Evolutionary conservation across 2,329 filamentous ascomycete genomes (phyloP), one percentile per base, ranked within the genome.

Genomic region (Gnomoniopsis sp.): DNA sequence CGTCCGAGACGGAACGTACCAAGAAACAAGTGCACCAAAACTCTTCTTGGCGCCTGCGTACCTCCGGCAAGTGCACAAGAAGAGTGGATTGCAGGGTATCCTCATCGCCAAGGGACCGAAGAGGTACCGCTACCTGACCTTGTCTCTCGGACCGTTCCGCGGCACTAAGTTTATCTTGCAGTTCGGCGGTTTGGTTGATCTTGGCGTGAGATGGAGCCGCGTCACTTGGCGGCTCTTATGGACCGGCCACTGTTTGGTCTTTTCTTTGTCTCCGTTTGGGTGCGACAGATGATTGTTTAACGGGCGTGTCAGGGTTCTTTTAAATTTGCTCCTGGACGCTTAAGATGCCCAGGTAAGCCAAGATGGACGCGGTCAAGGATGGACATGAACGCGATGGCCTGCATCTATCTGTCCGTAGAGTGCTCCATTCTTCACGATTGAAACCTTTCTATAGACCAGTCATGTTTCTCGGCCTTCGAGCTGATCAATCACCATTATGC

Each of bases 81-180:
- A 41, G 36, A 11, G 36, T 41, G 36, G 36, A 41, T 11, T 41
- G 36, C 17, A 8, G 6, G 12, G 36, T n/a, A 41, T 41, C 36
- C 7, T 41, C 36, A 41, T 41, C 36, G 36, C 36, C 36, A 41
- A 41, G 36, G 12, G 7, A 41, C 12, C 17, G 12, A 41, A 41
- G 4, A 43, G 33, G 53, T 34, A 55, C 44, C 30, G 53, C 38
- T 46, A 21, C 49, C 26, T 49, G 44, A 41, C n/a, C 38, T 41
- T 49, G 53, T 55, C 46, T 55, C 53, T 30, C 26, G 53, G 53
- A 55, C 53, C 53, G 53, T 47, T 30, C 53, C 53, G 53, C 53
- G 48, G 23, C 30, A 55, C 53, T 47, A 49, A 44, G 8, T 30
- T 8, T 30, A 30, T 30, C 26, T 8, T 30, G 26, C 26, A 30